These are phyloP conservation scores for Prunus yedoensis DNA, from an alignment of 331 rosid genomes.

Conservation along the genomic window DNA sequence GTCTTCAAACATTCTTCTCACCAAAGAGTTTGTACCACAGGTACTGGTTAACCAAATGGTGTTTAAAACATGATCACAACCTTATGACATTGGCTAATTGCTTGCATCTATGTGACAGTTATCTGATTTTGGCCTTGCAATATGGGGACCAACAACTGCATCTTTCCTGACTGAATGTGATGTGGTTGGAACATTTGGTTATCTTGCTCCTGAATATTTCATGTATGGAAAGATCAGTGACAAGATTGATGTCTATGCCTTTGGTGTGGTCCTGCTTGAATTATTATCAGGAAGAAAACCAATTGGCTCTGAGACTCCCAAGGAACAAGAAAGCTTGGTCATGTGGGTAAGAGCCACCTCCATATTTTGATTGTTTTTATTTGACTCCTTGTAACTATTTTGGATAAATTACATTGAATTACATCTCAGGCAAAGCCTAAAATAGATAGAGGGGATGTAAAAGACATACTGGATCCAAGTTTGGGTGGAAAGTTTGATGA, in stretches of 20 bases:
- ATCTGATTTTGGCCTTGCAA: constrained; percentile 90
- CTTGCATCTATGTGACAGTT: constrained; percentile 47
- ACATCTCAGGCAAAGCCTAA: constrained; percentile 69
- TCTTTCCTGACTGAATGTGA: constrained; percentile 55
- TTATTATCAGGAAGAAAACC: constrained; percentile 82
- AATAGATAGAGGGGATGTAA: constrained; percentile 56
- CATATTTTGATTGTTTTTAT: neutral
- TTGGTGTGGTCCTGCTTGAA: constrained; percentile 92
- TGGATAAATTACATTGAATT: neutral
- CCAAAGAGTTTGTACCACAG: constrained; percentile 51
- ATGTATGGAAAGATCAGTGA: constrained; percentile 94
- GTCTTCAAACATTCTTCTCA: constrained; percentile 80
- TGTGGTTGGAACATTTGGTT: constrained; percentile 92
- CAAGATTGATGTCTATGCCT: constrained; percentile 95
- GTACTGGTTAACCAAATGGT: constrained; percentile 30
- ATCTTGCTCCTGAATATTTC: constrained; percentile 95
- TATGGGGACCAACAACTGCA: constrained; percentile 73
- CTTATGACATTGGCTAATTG: constrained; percentile 6
- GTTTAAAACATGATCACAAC: neutral
- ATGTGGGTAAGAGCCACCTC: constrained; percentile 65
- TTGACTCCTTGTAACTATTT: neutral
- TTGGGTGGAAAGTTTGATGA: constrained; percentile 60
- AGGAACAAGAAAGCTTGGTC: constrained; percentile 78
- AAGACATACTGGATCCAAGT: constrained; percentile 62
- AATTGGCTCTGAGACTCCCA: constrained; percentile 49